phyloP scores from a whole-genome alignment of 2,329 filamentous ascomycete species.

The Penicillium sp. region DNA sequence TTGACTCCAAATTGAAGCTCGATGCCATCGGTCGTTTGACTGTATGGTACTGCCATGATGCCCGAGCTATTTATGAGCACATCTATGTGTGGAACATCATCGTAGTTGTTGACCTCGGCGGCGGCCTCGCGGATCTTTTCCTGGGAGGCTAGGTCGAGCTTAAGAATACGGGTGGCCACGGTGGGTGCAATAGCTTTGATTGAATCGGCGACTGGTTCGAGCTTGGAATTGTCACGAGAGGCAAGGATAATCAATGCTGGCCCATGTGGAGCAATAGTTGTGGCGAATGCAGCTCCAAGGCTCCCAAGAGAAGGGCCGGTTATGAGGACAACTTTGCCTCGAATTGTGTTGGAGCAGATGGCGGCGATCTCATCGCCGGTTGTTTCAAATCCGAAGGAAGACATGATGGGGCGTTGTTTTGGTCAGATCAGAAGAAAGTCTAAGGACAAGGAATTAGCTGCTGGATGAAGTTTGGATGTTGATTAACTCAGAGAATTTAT shows the following conservation, averaged over 20 bases:
- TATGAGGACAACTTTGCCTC: conserved; percentile 39
- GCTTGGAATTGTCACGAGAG: conserved; percentile 37
- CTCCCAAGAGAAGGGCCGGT: conserved; percentile 42
- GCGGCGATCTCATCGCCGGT: conserved; percentile 4
- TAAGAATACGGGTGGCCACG: conserved; percentile 25
- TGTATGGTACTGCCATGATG: conserved; percentile 35
- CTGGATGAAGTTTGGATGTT: neutral
- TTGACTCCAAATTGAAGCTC: conserved; percentile 43
- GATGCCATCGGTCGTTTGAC: conserved; percentile 34
- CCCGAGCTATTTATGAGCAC: conserved; percentile 48
- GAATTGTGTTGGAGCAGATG: conserved; percentile 13
- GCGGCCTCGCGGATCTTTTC: conserved; percentile 34
- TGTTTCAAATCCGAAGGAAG: neutral
- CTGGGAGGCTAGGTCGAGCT: conserved; percentile 37
- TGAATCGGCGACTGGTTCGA: conserved; percentile 28
- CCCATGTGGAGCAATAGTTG: conserved; percentile 34
- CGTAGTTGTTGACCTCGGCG: conserved; percentile 26
- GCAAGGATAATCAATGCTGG: conserved; percentile 42
- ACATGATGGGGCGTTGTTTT: neutral
- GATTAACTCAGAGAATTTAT: neutral
- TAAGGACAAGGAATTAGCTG: neutral
- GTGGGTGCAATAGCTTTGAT: conserved; percentile 21
- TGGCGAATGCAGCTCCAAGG: conserved; percentile 38
- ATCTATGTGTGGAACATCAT: conserved; percentile 35
- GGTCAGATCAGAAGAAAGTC: too few species aligned